Evolutionary conservation across 768 basidiomycete genomes (phyloP), one percentile per base, ranked within the genome.

Genomic region (Mycena haematopus): DNA sequence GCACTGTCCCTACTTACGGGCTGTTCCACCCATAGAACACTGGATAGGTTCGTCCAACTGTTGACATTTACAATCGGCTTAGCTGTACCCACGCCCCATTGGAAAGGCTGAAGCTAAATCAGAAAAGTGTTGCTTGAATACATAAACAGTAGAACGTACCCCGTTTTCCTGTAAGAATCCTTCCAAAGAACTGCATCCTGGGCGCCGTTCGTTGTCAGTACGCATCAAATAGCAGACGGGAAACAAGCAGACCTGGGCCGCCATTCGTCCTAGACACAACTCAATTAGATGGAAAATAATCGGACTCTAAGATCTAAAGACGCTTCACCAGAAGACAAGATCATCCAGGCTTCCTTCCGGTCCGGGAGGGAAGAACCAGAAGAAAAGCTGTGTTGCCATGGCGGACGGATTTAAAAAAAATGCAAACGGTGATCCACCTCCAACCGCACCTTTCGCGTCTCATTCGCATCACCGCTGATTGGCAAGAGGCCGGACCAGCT

Each of bases 311-410:
- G 24, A 36, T 42, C 13, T 15, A 17, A 36, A n/a, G 24, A 52
- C 76, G 52, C n/a, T n/a, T n/a, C 67, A 88, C 90, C 90, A 92
- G 73, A 91, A 89, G 33, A 92, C 87, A 46, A 92, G 69, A 69
- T 92, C 89, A 68, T 92, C 88, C 5, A 83, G 70, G 65, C 86
- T 89, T 21, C 90, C 91, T 67, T 85, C 76, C 0, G 88, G 88
- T 4, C 89, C 90, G 1, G 90, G 88, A 56, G 91, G 91, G 78
- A 91, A 92, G 75, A 91, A 88, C 90, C 91, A 92, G 76, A 92
- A 92, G 78, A 88, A 92, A 17, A 91, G 81, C 89, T 92, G 56
- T 22, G 25, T n/a, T n/a, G n/a, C n/a, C n/a, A 31, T 9, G 29
- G 29, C 29, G 6, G 29, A 9, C 35, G 3, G 14, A 9, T 31